These are phyloP conservation scores for Chaetomium sp. DNA, from an alignment of 2,329 filamentous ascomycete species.

Conservation along the genomic window DNA sequence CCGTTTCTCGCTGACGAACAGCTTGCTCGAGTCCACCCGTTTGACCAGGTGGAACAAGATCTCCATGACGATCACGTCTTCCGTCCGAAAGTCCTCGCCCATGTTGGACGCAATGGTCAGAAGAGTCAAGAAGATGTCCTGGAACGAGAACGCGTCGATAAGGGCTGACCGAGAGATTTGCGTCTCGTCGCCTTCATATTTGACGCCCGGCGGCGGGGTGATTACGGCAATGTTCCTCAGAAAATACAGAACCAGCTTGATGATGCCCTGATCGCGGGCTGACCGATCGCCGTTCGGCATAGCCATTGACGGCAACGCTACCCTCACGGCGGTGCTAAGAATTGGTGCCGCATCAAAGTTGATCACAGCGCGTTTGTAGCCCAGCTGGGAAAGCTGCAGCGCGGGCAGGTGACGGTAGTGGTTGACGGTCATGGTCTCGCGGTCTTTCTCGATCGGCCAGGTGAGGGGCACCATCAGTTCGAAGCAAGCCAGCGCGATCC, in stretches of 20 bases:
- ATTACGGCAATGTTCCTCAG: conserved; percentile 86
- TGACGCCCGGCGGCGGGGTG: conserved; percentile 61
- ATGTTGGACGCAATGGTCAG: conserved; percentile 87
- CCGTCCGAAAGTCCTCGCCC: conserved; percentile 83
- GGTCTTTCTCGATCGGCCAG: conserved; percentile 80
- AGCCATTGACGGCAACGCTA: conserved; percentile 81
- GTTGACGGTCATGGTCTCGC: conserved; percentile 80
- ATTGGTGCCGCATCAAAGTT: conserved; percentile 74
- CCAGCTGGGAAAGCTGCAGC: conserved; percentile 77
- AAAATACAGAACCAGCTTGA: conserved; percentile 84
- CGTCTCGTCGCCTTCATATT: conserved; percentile 79
- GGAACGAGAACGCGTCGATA: conserved; percentile 81
- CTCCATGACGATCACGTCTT: conserved; percentile 86
- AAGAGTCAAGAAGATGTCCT: conserved; percentile 82
- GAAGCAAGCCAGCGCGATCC: conserved; percentile 76
- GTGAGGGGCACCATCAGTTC: conserved; percentile 89
- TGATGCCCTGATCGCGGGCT: conserved; percentile 79
- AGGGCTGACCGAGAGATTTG: conserved; percentile 82
- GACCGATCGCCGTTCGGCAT: conserved; percentile 67
- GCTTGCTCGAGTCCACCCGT: conserved; percentile 72
- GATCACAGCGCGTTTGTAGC: conserved; percentile 83
- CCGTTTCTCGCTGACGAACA: conserved; percentile 78
- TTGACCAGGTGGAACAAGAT: conserved; percentile 90
- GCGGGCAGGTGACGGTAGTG: conserved; percentile 89
- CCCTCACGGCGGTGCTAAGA: conserved; percentile 71